A percentile compares a stretch with the other conserved stretches of the same genome.
Conservation (phyloP, 1,139 yeast genomes). For the Blastobotrys capitulatus region DNA sequence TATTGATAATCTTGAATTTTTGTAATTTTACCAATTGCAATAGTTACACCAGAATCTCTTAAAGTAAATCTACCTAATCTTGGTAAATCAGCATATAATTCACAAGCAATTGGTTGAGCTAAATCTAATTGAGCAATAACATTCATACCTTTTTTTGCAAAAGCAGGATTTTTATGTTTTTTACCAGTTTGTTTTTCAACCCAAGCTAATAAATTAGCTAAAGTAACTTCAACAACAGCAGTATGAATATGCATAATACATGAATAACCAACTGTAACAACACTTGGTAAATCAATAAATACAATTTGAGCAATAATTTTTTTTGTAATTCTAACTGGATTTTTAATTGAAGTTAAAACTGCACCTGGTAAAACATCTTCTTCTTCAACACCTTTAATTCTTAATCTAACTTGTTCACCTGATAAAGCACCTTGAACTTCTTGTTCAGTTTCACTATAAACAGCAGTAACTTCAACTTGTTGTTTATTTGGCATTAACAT, state of each 20-base stretch:
- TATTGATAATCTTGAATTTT: conserved; percentile 26
- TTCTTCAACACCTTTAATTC: conserved; percentile 93
- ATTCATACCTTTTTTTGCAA: conserved; percentile 99
- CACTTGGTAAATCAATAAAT: conserved; percentile 90
- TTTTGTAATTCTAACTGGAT: conserved; percentile 89
- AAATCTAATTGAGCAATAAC: conserved; percentile 87
- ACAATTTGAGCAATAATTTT: conserved; percentile 95
- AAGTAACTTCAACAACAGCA: conserved; percentile 90
- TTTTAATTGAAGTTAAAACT: conserved; percentile 76
- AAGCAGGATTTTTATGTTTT: conserved; percentile 29
- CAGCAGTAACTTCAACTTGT: conserved; percentile 74
- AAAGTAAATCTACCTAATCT: conserved; percentile 97
- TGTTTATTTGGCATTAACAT: conserved; percentile 90
- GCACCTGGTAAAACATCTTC: conserved; percentile 91
- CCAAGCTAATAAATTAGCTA: conserved; percentile 81
- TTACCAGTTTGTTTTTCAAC: conserved; percentile 96
- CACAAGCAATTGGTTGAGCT: conserved; percentile 84
- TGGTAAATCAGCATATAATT: conserved; percentile 84
- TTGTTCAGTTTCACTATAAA: conserved; percentile 91
- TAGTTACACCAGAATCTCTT: conserved; percentile 91
- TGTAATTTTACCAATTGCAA: conserved; percentile 93
- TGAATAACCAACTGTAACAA: conserved; percentile 89
- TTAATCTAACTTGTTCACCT: conserved; percentile 96
- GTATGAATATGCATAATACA: conserved; percentile 99
- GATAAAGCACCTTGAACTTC: conserved; percentile 87